These are phyloP conservation scores for Eucalyptus sp. DNA, from an alignment of 345 rosid species.

Conservation along the genomic window DNA sequence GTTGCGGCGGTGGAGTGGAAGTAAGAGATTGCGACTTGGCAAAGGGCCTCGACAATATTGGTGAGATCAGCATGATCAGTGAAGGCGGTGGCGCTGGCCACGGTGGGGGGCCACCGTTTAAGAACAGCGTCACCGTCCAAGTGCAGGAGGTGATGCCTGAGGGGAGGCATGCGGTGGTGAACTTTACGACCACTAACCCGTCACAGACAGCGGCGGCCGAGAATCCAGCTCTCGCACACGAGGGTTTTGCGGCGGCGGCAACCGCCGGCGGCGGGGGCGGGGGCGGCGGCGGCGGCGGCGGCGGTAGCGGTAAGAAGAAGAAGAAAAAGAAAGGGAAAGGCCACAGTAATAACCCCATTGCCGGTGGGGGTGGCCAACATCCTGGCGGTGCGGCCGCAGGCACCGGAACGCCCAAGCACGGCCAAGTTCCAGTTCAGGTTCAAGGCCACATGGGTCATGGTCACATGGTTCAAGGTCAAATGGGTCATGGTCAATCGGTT, in stretches of 20 bases:
- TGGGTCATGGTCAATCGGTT: no score
- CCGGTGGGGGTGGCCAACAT: slow-evolving; percentile 3
- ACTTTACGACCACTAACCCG: not conserved
- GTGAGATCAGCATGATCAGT: not conserved
- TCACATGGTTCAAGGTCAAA: not conserved
- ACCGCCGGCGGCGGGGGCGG: not conserved
- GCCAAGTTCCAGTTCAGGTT: not conserved
- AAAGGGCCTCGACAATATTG: not conserved
- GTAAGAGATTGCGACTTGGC: not conserved
- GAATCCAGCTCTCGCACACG: not conserved
- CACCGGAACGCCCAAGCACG: slow-evolving; percentile 9
- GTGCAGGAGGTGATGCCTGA: slow-evolving; percentile 17
- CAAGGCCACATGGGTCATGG: not conserved
- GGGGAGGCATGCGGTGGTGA: slow-evolving; percentile 1
- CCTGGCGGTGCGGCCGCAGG: slow-evolving; percentile 3
- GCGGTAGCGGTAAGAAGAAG: slow-evolving; percentile 54
- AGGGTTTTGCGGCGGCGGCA: not conserved
- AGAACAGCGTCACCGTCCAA: not conserved
- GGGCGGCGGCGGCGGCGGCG: not conserved
- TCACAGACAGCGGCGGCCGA: slow-evolving; percentile 17
- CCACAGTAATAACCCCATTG: slow-evolving; percentile 2
- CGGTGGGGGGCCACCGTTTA: not conserved
- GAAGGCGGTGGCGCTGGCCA: slow-evolving; percentile 1
- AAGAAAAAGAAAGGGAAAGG: slow-evolving; percentile 54
- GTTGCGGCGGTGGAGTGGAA: slow-evolving; percentile 6